Conservation (phyloP, 169 alveolate genomes). For the Perkinsus marinus region DNA sequence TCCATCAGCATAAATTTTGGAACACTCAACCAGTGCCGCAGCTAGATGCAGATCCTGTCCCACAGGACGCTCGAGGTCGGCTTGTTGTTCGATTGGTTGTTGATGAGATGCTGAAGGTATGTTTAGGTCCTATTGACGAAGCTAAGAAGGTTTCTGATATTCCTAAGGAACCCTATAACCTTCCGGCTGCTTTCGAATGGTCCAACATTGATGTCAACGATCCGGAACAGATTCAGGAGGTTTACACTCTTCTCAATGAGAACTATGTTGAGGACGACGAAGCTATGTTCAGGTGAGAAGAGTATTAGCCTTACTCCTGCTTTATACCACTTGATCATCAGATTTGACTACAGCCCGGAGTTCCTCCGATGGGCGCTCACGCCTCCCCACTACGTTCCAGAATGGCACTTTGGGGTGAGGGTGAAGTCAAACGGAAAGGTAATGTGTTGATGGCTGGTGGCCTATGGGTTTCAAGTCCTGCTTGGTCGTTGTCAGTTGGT, state of each 20-base stretch:
- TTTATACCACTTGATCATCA: slow-evolving; percentile 44
- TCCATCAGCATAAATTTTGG: slow-evolving; percentile 74
- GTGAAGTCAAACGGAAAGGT: slow-evolving; percentile 26
- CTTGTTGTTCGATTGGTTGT: slow-evolving; percentile 4
- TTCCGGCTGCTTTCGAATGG: slow-evolving; percentile 86
- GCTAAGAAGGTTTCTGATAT: slow-evolving; percentile 35
- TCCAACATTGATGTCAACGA: slow-evolving; percentile 61
- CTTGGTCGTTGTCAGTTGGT: slow-evolving; percentile 28
- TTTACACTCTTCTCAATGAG: slow-evolving; percentile 67
- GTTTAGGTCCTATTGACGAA: slow-evolving; percentile 16
- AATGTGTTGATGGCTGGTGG: not conserved
- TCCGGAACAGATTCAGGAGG: slow-evolving; percentile 44
- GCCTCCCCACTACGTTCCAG: slow-evolving; percentile 68
- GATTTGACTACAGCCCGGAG: slow-evolving; percentile 88
- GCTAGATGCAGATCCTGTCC: slow-evolving; percentile 47
- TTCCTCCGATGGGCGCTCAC: slow-evolving; percentile 87
- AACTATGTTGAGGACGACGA: slow-evolving; percentile 98
- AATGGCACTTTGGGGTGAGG: slow-evolving; percentile 85
- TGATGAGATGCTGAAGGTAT: slow-evolving; percentile 11
- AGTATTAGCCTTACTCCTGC: not conserved
- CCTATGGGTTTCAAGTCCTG: not conserved
- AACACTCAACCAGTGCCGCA: slow-evolving; percentile 87
- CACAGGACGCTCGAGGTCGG: not conserved
- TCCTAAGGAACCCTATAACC: slow-evolving; percentile 52
- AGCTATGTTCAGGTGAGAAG: slow-evolving; percentile 29